phyloP scores from a whole-genome alignment of 2,329 filamentous ascomycete genomes.

The Didymella pinodella region DNA sequence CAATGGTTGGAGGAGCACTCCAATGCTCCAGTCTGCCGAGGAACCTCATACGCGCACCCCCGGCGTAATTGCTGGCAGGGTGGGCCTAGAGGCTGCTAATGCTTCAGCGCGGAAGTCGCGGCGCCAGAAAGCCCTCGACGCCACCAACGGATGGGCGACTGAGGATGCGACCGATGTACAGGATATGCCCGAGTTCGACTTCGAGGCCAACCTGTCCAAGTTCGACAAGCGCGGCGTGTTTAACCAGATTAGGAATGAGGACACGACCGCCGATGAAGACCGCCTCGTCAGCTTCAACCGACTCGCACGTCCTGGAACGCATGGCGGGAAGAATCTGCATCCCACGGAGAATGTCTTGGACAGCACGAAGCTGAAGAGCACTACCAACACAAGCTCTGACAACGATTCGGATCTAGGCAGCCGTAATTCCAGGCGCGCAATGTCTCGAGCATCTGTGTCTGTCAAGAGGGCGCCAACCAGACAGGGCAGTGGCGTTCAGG shows the following conservation, averaged over 20 bases:
- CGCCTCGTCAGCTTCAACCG: constrained; percentile 92
- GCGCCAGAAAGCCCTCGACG: constrained; percentile 60
- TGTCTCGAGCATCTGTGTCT: constrained; percentile 52
- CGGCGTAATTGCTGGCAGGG: constrained; percentile 49
- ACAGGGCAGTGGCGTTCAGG: constrained; percentile 53
- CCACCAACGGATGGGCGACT: constrained; percentile 88
- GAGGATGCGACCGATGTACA: constrained; percentile 95
- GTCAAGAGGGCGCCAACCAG: constrained; percentile 49
- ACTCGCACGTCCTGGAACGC: constrained; percentile 58
- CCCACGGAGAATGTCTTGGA: constrained; percentile 92
- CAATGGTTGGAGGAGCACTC: constrained; percentile 73
- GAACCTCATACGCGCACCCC: constrained; percentile 47
- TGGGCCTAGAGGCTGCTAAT: constrained; percentile 48
- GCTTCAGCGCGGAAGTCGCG: constrained; percentile 54
- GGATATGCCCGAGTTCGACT: constrained; percentile 94
- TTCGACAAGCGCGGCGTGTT: constrained; percentile 95
- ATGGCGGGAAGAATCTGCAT: constrained; percentile 85
- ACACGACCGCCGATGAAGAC: constrained; percentile 86
- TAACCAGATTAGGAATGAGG: constrained; percentile 87
- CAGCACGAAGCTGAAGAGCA: constrained; percentile 49
- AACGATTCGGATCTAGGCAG: constrained; percentile 52
- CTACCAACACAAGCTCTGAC: constrained; percentile 45
- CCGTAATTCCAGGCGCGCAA: constrained; percentile 49
- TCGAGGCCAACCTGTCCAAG: constrained; percentile 85
- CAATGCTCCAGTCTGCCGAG: constrained; percentile 68